Percentiles rank a stretch among this genome's conserved stretches.
These are phyloP conservation scores for Xylariaceae sp. DNA, from an alignment of 2,329 filamentous ascomycete genomes.

Conservation along the genomic window DNA sequence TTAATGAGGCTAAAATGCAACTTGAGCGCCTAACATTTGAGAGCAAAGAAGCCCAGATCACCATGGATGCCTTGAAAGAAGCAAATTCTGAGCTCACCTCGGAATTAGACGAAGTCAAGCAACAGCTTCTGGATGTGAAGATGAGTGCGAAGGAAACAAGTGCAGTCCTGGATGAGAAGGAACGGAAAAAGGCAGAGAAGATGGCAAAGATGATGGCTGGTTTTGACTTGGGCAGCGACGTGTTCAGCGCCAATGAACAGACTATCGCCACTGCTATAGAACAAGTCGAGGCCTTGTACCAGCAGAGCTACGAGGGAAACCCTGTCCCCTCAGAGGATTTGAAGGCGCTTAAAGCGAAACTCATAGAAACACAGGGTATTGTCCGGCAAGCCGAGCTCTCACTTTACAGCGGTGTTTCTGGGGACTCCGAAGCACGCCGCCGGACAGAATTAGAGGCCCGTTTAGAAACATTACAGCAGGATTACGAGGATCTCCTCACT, in stretches of 20 bases:
- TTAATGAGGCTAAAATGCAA: conserved; percentile 95
- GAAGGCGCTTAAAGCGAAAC: conserved; percentile 67
- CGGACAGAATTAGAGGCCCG: conserved; percentile 73
- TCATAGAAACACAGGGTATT: conserved; percentile 87
- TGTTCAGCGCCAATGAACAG: conserved; percentile 90
- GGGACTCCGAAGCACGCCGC: conserved; percentile 62
- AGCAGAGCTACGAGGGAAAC: conserved; percentile 72
- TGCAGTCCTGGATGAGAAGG: conserved; percentile 90
- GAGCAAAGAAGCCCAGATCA: conserved; percentile 93
- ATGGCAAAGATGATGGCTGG: conserved; percentile 99
- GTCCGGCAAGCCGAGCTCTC: conserved; percentile 89
- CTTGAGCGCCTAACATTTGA: conserved; percentile 93
- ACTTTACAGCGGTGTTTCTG: conserved; percentile 64
- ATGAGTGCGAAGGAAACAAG: conserved; percentile 94
- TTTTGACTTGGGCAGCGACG: conserved; percentile 87
- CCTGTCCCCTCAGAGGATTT: conserved; percentile 78
- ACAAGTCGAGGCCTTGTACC: conserved; percentile 73
- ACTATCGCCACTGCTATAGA: conserved; percentile 80
- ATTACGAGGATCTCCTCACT: conserved; percentile 79
- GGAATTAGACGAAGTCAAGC: conserved; percentile 92
- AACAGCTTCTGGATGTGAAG: conserved; percentile 90
- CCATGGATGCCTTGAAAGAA: conserved; percentile 95
- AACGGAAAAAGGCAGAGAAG: conserved; percentile 96
- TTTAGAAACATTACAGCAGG: conserved; percentile 68
- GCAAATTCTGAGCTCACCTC: conserved; percentile 88